Evolutionary conservation across 352 stramenopile genomes (phyloP), one percentile per base, ranked within the genome.

Genomic region (Pythium aphanidermatum): DNA sequence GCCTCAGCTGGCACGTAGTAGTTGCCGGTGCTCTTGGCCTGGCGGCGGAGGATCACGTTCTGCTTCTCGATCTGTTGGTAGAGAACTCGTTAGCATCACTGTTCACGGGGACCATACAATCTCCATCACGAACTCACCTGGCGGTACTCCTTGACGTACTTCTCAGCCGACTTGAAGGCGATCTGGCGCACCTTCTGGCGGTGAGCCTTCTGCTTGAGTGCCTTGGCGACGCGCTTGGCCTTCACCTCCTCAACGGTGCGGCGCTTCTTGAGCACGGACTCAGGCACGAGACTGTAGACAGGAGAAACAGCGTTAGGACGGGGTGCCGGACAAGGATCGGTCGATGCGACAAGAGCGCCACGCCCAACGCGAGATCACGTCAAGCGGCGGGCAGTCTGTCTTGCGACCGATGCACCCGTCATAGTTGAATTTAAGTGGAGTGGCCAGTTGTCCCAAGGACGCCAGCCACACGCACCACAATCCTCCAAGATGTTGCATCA

Each of bases 81-180:
- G 21, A 31, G 29, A 40, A 31, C 10, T 5, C 5, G n/a, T n/a
- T n/a, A n/a, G n/a, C n/a, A n/a, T n/a, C n/a, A n/a, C n/a, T n/a
- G n/a, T n/a, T n/a, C n/a, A n/a, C n/a, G n/a, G n/a, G n/a, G n/a
- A n/a, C n/a, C n/a, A n/a, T n/a, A n/a, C n/a, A n/a, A n/a, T n/a
- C n/a, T n/a, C n/a, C n/a, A n/a, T n/a, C n/a, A n/a, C n/a, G n/a
- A n/a, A n/a, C 56, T 76, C 68, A 94, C 74, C 52, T 86, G 75
- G 39, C 86, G 86, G 92, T 99, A 99, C 71, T 99, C 96, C 62
- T 97, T 97, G 44, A 98, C 79, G 79, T 99, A 99, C 78, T 98
- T 97, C 71, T 98, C 90, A n/a, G 96, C 95, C 42, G 84, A 91
- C 67, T 96, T 96, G 73, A 97, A 96, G 31, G 81, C 81, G 58